Conservation (phyloP, 2,329 filamentous ascomycete species). For the Hymenotorrendiella dingleyae region DNA sequence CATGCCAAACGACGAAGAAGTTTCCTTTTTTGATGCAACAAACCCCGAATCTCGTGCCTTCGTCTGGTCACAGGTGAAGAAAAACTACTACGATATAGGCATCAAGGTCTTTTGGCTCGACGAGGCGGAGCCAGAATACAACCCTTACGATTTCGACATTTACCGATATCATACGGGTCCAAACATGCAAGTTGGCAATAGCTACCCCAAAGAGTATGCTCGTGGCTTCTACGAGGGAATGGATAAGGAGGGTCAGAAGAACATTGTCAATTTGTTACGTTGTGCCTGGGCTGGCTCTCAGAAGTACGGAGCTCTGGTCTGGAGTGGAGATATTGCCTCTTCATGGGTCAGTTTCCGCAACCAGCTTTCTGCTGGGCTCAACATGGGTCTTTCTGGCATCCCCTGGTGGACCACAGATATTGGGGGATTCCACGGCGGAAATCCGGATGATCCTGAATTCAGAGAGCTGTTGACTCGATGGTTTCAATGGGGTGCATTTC, state of each 20-base stretch:
- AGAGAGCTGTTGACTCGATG: conserved; percentile 59
- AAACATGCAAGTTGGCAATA: conserved; percentile 52
- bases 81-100: conserved; percentile 57
- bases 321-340: conserved; percentile 61
- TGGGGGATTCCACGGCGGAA: conserved; percentile 62
- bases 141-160: conserved; percentile 59
- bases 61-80: conserved; percentile 52
- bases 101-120: conserved; percentile 64
- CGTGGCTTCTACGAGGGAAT: conserved; percentile 56
- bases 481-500: conserved; percentile 66
- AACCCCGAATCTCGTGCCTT: conserved; percentile 53
- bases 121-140: conserved; percentile 63
- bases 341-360: conserved; percentile 55
- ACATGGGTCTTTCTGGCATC: conserved; percentile 59
- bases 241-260: conserved; percentile 43
- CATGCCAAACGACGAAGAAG: conserved; percentile 54
- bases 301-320: conserved; percentile 58
- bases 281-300: conserved; percentile 55
- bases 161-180: conserved; percentile 54
- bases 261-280: conserved; percentile 53
- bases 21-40: conserved; percentile 57
- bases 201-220: conserved; percentile 54
- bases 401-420: conserved; percentile 69
- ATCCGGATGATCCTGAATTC: conserved; percentile 49
- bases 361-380: conserved; percentile 57